Percentiles rank a stretch among this genome's conserved stretches.
phyloP scores from a whole-genome alignment of 805 yeast genomes.

The Kregervanrija pseudodelftensis region DNA sequence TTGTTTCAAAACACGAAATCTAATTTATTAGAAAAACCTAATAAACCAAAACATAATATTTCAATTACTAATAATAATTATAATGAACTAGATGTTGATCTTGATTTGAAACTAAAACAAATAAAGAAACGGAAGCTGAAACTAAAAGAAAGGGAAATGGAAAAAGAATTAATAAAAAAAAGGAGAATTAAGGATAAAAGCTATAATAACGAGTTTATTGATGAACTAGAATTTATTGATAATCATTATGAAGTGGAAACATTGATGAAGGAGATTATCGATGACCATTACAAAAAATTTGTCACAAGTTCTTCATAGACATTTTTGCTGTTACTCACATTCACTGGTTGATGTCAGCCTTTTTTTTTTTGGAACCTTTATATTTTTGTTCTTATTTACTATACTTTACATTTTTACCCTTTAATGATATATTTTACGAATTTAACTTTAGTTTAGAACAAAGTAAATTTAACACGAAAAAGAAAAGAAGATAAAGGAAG shows the following conservation, averaged over 20 bases:
- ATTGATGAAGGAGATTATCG: slow-evolving; percentile 14
- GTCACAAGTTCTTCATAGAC: background rate
- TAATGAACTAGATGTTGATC: too few relatives aligned
- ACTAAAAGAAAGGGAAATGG: too few relatives aligned
- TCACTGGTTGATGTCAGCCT: background rate
- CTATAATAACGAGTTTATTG: slow-evolving; percentile 2
- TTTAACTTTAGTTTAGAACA: background rate
- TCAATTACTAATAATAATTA: too few relatives aligned
- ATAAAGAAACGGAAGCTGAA: too few relatives aligned
- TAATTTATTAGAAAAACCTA: too few relatives aligned
- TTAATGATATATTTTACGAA: too few relatives aligned
- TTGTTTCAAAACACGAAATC: slow-evolving; percentile 7
- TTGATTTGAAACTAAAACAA: too few relatives aligned
- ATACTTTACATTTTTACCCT: too few relatives aligned
- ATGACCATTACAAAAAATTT: slow-evolving; percentile 10
- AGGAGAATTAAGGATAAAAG: slow-evolving; percentile 2
- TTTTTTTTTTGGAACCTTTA: background rate
- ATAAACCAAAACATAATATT: too few relatives aligned
- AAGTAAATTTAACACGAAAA: background rate
- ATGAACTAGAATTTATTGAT: slow-evolving; percentile 18
- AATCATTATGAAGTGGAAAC: slow-evolving; percentile 14
- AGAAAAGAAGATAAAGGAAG: background rate
- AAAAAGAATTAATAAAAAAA: too few relatives aligned
- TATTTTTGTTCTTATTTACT: too few relatives aligned
- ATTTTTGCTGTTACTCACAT: background rate